Evolutionary conservation across 306 rosid genomes (phyloP).

Genomic region (Citrullus mucosospermus): DNA sequence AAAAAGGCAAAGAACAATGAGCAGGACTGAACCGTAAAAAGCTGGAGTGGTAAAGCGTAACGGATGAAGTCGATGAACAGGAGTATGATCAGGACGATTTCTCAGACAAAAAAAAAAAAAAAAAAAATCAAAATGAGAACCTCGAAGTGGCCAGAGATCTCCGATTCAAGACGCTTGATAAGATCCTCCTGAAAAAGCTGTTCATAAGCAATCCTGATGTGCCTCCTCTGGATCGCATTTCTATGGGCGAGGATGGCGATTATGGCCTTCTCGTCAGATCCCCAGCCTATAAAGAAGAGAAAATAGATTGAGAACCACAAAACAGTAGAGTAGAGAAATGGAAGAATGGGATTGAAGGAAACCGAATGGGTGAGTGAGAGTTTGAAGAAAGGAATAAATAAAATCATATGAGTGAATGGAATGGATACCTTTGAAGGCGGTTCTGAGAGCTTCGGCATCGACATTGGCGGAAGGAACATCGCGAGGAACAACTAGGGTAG

Average conservation of each 20-base stretch:
- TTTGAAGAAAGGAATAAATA: too few species aligned
- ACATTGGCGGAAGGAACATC: slow-evolving; percentile 25
- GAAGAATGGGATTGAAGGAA: too few species aligned
- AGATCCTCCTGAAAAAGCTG: slow-evolving; percentile 55
- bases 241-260: slow-evolving; percentile 26
- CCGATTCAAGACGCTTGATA: slow-evolving; percentile 74
- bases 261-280: slow-evolving; percentile 60
- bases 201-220: slow-evolving; percentile 55
- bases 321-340: too few species aligned
- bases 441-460: slow-evolving; percentile 54
- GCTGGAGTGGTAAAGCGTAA: background rate
- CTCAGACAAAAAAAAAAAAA: too few species aligned
- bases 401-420: background rate
- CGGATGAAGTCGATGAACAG: background rate
- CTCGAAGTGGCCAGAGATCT: slow-evolving; percentile 74
- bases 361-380: background rate
- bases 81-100: background rate
- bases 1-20: background rate
- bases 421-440: slow-evolving; percentile 30
- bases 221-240: slow-evolving; percentile 43
- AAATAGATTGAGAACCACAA: background rate
- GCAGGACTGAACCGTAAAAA: background rate
- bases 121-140: slow-evolving; percentile 12
- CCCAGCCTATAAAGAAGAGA: slow-evolving; percentile 52
- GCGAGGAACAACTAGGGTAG: slow-evolving; percentile 30